Evolutionary conservation across 2,329 filamentous ascomycete species (phyloP).

Genomic region (Epichloe typhina): DNA sequence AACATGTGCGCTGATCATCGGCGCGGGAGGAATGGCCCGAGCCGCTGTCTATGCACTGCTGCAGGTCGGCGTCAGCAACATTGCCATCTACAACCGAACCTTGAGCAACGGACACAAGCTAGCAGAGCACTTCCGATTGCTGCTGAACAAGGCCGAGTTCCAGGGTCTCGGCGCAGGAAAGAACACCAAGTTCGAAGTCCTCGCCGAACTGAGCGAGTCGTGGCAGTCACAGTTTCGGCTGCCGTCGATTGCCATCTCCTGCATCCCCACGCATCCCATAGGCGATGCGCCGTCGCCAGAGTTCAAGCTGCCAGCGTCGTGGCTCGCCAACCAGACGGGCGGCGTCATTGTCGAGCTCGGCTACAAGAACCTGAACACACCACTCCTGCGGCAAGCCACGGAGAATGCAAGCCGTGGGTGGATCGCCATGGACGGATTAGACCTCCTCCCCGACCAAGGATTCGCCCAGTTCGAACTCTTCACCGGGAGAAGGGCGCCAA

Average conservation of each 20-base stretch:
- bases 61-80: slow-evolving; percentile 61
- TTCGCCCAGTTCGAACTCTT: slow-evolving; percentile 75
- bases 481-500: slow-evolving; percentile 41
- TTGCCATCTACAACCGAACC: slow-evolving; percentile 64
- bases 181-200: slow-evolving; percentile 39
- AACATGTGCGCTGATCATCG: slow-evolving; percentile 46
- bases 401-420: slow-evolving; percentile 47
- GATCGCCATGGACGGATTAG: slow-evolving; percentile 64
- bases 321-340: slow-evolving; percentile 60
- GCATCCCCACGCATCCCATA: slow-evolving; percentile 58
- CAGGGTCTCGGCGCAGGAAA: slow-evolving; percentile 29
- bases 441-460: slow-evolving; percentile 65
- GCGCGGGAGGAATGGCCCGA: slow-evolving; percentile 63
- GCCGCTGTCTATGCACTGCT: slow-evolving; percentile 69
- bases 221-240: slow-evolving; percentile 52
- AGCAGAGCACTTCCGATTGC: slow-evolving; percentile 54
- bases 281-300: slow-evolving; percentile 51
- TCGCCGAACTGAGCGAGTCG: slow-evolving; percentile 42
- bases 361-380: slow-evolving; percentile 61
- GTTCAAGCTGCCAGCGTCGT: slow-evolving; percentile 54
- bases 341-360: slow-evolving; percentile 65
- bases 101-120: slow-evolving; percentile 51
- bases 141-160: slow-evolving; percentile 31
- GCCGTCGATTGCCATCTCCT: slow-evolving; percentile 64
- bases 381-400: slow-evolving; percentile 55